Evolutionary conservation across 371 early-diverging fungal genomes (phyloP), one percentile per base, ranked within the genome.

Genomic region (Apophysomyces variabilis): DNA sequence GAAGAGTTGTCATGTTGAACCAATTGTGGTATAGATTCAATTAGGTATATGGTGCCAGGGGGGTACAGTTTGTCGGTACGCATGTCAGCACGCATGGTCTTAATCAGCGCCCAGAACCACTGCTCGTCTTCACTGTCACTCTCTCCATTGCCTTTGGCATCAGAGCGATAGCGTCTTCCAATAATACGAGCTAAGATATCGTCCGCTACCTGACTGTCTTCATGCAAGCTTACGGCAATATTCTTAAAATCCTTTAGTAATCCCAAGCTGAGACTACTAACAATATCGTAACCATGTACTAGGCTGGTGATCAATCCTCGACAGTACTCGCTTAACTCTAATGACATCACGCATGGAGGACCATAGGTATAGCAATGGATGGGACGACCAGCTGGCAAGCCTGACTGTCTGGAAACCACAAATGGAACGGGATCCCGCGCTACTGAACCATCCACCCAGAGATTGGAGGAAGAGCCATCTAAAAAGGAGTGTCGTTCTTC

Each of bases 71-170:
- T 94, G 58, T 91, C 92, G 2, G 87, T 81, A 32, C 80, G 78
- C 93, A 92, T 93, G 57, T 87, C 90, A 0, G 93, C 93, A 2
- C 93, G 83, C 83, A 93, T 79, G 0, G 92, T 92, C 72, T 92
- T 90, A 68, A 92, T 89, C 58, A 92, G 66, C 16, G 92, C 87
- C 90, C 90, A 91, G 64, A 90, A 89, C 94, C 94, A 94, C 62
- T 93, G 87, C 46, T 87, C 83, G 63, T 85, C 74, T 13, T 82
- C 81, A n/a, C 46, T 81, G 71, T 12, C 64, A 73, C 69, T 65
- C 66, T n/a, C 65, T 3, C 69, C 56, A 47, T 63, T 41, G 37
- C 50, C 65, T 12, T 66, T 68, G 21, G 66, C 38, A 46, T 61
- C 47, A 39, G 62, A 70, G 45, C 62, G 47, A 3, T 76, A 71